Percentiles rank a stretch among this genome's conserved stretches.
These are phyloP conservation scores for Magnolia kwangsiensis DNA, from an alignment of 164 flowering plant genomes.

Conservation along the genomic window DNA sequence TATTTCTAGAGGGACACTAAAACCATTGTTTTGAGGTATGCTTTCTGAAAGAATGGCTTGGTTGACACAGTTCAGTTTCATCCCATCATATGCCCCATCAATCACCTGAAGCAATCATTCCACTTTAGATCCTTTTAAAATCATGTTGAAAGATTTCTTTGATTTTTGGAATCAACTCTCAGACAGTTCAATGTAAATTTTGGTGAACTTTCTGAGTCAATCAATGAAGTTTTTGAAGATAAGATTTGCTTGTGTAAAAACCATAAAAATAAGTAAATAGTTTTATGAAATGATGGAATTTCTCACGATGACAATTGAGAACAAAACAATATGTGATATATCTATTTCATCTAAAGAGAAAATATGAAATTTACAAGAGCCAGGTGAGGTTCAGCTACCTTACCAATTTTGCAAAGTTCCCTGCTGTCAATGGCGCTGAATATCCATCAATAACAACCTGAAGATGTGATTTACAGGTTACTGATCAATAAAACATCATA, in stretches of 20 bases:
- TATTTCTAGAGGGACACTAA: conserved; percentile 73
- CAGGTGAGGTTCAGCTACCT: conserved; percentile 45
- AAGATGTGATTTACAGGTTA: conserved; percentile 1
- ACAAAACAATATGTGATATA: not conserved
- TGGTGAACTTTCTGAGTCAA: not conserved
- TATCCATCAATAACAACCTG: conserved; percentile 94
- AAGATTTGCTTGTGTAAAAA: not conserved
- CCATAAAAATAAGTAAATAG: not conserved
- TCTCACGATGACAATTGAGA: not conserved
- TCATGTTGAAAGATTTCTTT: not conserved
- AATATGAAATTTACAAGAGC: conserved; percentile 8
- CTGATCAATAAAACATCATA: conserved; percentile 3
- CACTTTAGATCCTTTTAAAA: not conserved
- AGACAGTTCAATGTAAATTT: not conserved
- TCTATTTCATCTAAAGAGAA: not conserved
- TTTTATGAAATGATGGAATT: not conserved
- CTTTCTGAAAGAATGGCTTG: conserved; percentile 81
- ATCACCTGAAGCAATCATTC: conserved; percentile 45
- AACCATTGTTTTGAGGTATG: conserved; percentile 40
- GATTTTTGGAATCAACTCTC: not conserved
- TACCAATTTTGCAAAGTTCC: conserved; percentile 96
- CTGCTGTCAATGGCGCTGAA: conserved; percentile 92
- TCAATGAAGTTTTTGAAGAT: not conserved
- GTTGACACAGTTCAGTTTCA: conserved; percentile 50
- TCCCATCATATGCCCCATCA: conserved; percentile 82